phyloP scores from a whole-genome alignment of 257 asterid species.

The Rubia yunnanensis region DNA sequence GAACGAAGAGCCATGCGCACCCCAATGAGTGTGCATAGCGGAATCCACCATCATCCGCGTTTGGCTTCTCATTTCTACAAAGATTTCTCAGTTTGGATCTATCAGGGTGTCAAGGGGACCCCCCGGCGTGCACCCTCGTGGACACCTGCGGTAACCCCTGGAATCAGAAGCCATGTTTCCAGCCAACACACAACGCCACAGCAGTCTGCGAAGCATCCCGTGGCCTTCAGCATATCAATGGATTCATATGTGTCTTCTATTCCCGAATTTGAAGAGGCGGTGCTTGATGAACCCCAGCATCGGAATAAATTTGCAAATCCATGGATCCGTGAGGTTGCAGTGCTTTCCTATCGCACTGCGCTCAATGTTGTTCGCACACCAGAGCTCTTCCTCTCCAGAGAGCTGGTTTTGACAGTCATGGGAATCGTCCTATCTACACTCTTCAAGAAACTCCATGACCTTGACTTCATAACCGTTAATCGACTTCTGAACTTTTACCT shows the following conservation, averaged over 20 bases:
- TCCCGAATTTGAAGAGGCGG: conserved; percentile 41
- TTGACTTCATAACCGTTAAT: conserved; percentile 45
- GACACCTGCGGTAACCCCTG: conserved; percentile 59
- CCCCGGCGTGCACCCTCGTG: conserved; percentile 73
- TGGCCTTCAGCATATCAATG: conserved; percentile 30
- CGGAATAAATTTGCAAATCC: conserved; percentile 64
- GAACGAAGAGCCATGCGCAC: conserved; percentile 42
- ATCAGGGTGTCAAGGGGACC: conserved; percentile 64
- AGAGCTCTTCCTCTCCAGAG: conserved; percentile 70
- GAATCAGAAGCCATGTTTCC: conserved; percentile 30
- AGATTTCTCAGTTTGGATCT: conserved; percentile 72
- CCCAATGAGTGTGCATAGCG: conserved; percentile 43
- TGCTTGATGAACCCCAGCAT: conserved; percentile 62
- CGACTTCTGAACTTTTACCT: conserved; percentile 75
- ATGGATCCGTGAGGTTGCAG: conserved; percentile 67
- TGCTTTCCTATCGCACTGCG: conserved; percentile 73
- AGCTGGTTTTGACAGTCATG: conserved; percentile 65
- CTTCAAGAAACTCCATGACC: conserved; percentile 33
- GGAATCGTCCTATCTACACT: conserved; percentile 63
- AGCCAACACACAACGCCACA: conserved; percentile 24
- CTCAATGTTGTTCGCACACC: conserved; percentile 77
- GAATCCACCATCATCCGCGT: conserved; percentile 36
- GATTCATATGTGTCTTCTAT: conserved; percentile 32
- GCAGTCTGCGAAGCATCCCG: conserved; percentile 23
- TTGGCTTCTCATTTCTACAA: conserved; percentile 85